A percentile compares a stretch with the other conserved stretches of the same genome.
These are phyloP conservation scores for Nakazawaea wickerhamii DNA, from an alignment of 805 yeast genomes.

Conservation along the genomic window DNA sequence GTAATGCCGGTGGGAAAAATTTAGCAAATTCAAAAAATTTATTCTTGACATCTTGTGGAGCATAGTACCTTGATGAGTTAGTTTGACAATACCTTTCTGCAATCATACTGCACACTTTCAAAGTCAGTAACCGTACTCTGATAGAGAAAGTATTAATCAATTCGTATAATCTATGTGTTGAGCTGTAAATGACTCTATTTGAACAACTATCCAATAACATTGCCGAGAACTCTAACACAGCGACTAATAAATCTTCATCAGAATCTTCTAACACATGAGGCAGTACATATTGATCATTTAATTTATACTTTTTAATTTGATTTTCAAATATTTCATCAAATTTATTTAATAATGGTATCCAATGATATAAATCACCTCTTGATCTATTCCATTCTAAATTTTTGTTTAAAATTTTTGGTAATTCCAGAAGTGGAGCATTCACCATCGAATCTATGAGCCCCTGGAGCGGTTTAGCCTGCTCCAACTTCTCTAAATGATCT, in stretches of 20 bases:
- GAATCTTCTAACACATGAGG: constrained; percentile 37
- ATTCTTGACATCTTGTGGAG: constrained; percentile 38
- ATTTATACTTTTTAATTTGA: constrained; percentile 47
- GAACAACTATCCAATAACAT: constrained; percentile 63
- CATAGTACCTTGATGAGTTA: constrained; percentile 35
- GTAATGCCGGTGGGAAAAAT: constrained; percentile 30
- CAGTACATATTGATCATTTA: constrained; percentile 40
- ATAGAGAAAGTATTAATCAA: constrained; percentile 57
- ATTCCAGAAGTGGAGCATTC: constrained; percentile 20
- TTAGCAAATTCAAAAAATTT: constrained; percentile 45
- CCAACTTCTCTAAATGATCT: constrained; percentile 26
- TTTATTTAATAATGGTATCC: constrained; percentile 72
- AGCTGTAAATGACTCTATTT: constrained; percentile 62
- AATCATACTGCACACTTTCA: constrained; percentile 53
- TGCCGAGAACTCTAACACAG: constrained; percentile 57
- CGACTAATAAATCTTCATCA: constrained; percentile 44
- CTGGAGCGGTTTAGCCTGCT: constrained; percentile 26
- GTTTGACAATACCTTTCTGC: constrained; percentile 55
- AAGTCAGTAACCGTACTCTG: constrained; percentile 51
- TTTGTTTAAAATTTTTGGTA: constrained; percentile 22
- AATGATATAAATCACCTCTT: constrained; percentile 54
- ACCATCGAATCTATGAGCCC: constrained; percentile 27
- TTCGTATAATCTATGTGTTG: constrained; percentile 53
- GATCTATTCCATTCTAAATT: constrained; percentile 32
- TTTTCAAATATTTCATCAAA: constrained; percentile 63